phyloP scores from a whole-genome alignment of 306 rosid species.

The apple (Malus domestica) region DNA sequence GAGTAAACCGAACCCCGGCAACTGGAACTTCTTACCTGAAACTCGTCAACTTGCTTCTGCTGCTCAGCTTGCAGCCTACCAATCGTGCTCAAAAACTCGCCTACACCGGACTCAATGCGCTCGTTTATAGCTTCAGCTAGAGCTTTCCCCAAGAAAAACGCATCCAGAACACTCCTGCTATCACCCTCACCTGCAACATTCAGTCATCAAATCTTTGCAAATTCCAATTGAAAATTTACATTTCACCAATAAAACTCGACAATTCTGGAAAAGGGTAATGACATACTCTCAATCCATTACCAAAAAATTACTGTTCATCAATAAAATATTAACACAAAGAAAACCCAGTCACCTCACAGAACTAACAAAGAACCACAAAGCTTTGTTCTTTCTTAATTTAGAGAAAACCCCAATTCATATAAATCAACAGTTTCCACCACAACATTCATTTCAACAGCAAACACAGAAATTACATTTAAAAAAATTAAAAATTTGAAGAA shows the following conservation, averaged over 20 bases:
- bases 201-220: constrained; percentile 5
- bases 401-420: not conserved
- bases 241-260: not conserved
- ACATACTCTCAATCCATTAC: not conserved
- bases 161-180: constrained; percentile 71
- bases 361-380: not conserved
- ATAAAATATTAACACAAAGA: not conserved
- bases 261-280: not conserved
- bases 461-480: not conserved
- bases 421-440: not conserved
- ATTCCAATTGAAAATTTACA: not conserved
- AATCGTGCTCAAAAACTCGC: constrained; percentile 67
- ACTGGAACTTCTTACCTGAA: constrained; percentile 51
- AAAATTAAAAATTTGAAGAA: not conserved
- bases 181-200: constrained; percentile 58
- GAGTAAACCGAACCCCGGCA: not conserved
- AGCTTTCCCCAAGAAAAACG: constrained; percentile 97
- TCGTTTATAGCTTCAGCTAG: constrained; percentile 83
- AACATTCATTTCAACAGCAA: not conserved
- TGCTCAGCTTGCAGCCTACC: constrained; percentile 95
- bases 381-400: not conserved
- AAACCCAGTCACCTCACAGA: not conserved
- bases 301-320: not conserved
- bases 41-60: constrained; percentile 66
- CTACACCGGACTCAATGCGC: constrained; percentile 80